A percentile compares a stretch with the other conserved stretches of the same genome.
These are phyloP conservation scores for Sequoia sempervirens DNA, from an alignment of 75 land plant genomes.

Conservation along the genomic window DNA sequence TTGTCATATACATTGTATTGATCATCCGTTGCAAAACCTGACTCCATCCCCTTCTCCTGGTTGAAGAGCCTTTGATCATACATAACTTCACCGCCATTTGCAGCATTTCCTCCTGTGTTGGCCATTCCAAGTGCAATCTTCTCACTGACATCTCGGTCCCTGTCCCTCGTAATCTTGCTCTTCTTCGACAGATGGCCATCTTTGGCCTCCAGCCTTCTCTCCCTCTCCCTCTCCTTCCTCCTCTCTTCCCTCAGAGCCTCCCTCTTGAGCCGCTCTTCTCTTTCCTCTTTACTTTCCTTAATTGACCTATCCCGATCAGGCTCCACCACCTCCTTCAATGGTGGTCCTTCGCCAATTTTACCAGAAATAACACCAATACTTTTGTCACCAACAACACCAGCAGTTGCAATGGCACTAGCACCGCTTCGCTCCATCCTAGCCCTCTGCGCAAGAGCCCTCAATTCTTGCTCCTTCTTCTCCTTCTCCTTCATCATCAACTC, in stretches of 20 bases:
- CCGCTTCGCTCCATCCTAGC: slow-evolving; percentile 91
- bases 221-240: slow-evolving; percentile 83
- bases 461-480: slow-evolving; percentile 88
- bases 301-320: slow-evolving; percentile 25
- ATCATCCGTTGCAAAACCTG: slow-evolving; percentile 92
- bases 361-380: neutral
- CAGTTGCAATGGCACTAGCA: slow-evolving; percentile 33
- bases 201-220: slow-evolving; percentile 81
- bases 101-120: slow-evolving; percentile 37
- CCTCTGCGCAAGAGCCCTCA: slow-evolving; percentile 73
- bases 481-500: slow-evolving; percentile 91
- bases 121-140: slow-evolving; percentile 98
- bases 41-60: slow-evolving; percentile 97
- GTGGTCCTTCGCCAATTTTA: neutral
- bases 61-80: slow-evolving; percentile 94
- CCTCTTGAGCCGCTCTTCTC: slow-evolving; percentile 65
- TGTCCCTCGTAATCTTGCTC: slow-evolving; percentile 89
- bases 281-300: slow-evolving; percentile 72
- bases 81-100: slow-evolving; percentile 67
- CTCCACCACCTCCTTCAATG: slow-evolving; percentile 27
- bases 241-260: slow-evolving; percentile 79
- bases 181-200: slow-evolving; percentile 87
- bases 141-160: slow-evolving; percentile 95
- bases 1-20: slow-evolving; percentile 86
- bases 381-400: slow-evolving; percentile 30